A percentile compares a stretch with the other conserved stretches of the same genome.
These are phyloP conservation scores for Ophiostoma ips DNA, from an alignment of 2,329 filamentous ascomycete species.

Conservation along the genomic window DNA sequence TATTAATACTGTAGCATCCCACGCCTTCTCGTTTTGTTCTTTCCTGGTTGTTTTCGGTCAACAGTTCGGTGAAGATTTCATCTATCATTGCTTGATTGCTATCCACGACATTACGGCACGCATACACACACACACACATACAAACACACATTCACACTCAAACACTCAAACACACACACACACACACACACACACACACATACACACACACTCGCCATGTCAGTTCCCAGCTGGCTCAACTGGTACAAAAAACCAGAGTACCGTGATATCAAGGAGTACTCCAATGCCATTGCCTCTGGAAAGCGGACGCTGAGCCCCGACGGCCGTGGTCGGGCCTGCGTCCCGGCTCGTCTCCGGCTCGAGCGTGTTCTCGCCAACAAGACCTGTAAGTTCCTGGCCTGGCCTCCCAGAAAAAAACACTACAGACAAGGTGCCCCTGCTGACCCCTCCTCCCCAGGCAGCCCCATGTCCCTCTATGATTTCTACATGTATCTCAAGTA, in stretches of 20 bases:
- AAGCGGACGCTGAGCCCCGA: slow-evolving; percentile 24
- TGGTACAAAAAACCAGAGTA: slow-evolving; percentile 39
- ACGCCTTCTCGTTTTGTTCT: too few species aligned
- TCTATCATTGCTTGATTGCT: too few species aligned
- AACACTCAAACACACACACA: too few species aligned
- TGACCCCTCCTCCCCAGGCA: slow-evolving; percentile 19
- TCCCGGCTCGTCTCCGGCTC: slow-evolving; percentile 27
- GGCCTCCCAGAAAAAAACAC: too few species aligned
- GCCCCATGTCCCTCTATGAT: slow-evolving; percentile 35
- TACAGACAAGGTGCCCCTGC: background rate
- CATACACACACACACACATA: too few species aligned
- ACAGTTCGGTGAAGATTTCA: too few species aligned
- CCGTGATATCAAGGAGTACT: slow-evolving; percentile 32
- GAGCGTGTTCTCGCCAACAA: slow-evolving; percentile 34
- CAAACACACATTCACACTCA: too few species aligned
- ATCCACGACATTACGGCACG: too few species aligned
- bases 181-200: too few species aligned
- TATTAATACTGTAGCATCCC: too few species aligned
- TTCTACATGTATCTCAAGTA: slow-evolving; percentile 38
- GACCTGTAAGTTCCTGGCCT: slow-evolving; percentile 27
- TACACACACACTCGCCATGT: slow-evolving; percentile 13
- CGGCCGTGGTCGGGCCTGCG: slow-evolving; percentile 21
- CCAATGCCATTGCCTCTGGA: slow-evolving; percentile 23
- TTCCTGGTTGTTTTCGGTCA: too few species aligned
- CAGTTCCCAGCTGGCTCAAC: slow-evolving; percentile 23